Evolutionary conservation across 1,284 basidiomycete genomes (phyloP), one percentile per base, ranked within the genome.

Genomic region (Cerioporus squamosus): DNA sequence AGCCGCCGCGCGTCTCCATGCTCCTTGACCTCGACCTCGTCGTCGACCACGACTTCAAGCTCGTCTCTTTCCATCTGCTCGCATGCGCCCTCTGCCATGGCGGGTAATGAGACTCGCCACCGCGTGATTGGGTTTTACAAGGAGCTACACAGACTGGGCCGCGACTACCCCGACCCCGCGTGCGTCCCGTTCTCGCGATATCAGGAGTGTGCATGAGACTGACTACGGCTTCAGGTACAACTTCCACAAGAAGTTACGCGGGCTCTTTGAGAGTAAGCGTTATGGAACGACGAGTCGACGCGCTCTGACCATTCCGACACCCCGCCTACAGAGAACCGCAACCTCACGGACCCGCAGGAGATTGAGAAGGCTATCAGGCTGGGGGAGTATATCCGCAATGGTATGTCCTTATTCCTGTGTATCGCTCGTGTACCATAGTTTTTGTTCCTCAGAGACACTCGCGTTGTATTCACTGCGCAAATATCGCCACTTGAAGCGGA

Each of bases 341-440:
- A 82, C 65, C 75, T 93, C 57, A 87, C 81, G 10, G 85, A 93
- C 69, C 81, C 82, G 38, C 81, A 82, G 40, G 87, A 92, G 63
- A 90, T 95, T 55, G 89, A 94, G 74, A 86, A 83, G 61, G 91
- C 93, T 2, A 77, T 95, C 50, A 85, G 84, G 55, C 77, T 95
- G 39, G 92, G 87, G 9, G 92, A 94, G 73, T 94, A 93, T 68
- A 94, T 96, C 71, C 93, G 91, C 75, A 93, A 93, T 70, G 94
- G 94, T 93, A 64, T 62, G 85, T 70, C 26, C n/a, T 33, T 15
- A 26, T 15, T 23, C 38, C 9, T 60, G n/a, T n/a, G 15, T 29
- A 23, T 15, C 10, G 8, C 22, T 10, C 17, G 31, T 0, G 36
- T 36, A 22, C 24, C 44, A 26, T 33, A 44, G 20, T 29, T 36